A percentile compares a stretch with the other conserved stretches of the same genome.
phyloP scores from a whole-genome alignment of 1,139 yeast species.

The Suhomyces chickasaworum region DNA sequence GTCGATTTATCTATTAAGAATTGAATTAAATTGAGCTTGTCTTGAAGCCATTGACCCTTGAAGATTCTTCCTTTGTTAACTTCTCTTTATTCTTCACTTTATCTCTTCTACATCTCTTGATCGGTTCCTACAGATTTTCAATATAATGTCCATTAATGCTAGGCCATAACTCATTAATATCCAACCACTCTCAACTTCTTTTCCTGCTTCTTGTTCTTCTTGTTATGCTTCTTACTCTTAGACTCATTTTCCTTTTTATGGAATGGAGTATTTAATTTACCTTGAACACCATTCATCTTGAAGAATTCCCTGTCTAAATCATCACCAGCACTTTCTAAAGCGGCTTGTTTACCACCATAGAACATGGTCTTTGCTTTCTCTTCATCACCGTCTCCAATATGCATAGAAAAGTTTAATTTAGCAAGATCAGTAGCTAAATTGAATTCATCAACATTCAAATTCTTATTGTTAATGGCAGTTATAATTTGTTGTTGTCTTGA shows the following conservation, averaged over 20 bases:
- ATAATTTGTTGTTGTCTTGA: conserved; percentile 71
- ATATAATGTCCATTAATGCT: conserved; percentile 6
- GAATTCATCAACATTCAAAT: conserved; percentile 52
- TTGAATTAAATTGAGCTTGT: too few relatives aligned
- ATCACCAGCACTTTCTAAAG: conserved; percentile 72
- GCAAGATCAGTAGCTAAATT: conserved; percentile 71
- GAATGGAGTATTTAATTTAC: conserved; percentile 70
- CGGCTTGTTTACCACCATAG: conserved; percentile 82
- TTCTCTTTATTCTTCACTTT: too few relatives aligned
- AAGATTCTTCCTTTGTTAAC: too few relatives aligned
- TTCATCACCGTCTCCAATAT: conserved; percentile 49
- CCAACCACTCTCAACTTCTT: conserved; percentile 48
- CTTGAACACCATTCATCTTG: conserved; percentile 62
- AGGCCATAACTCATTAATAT: conserved; percentile 24
- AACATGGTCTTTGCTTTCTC: conserved; percentile 45
- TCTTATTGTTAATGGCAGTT: conserved; percentile 58
- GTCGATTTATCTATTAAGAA: too few relatives aligned
- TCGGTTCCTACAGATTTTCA: too few relatives aligned
- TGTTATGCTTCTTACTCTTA: conserved; percentile 67
- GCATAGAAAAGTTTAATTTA: conserved; percentile 77
- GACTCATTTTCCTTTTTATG: conserved; percentile 48
- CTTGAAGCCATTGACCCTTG: too few relatives aligned
- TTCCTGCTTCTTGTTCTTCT: conserved; percentile 72
- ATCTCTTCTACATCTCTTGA: too few relatives aligned
- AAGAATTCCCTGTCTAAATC: conserved; percentile 86